These are phyloP conservation scores for Yarrowia yakushimensis DNA, from an alignment of 805 yeast species.

Conservation along the genomic window DNA sequence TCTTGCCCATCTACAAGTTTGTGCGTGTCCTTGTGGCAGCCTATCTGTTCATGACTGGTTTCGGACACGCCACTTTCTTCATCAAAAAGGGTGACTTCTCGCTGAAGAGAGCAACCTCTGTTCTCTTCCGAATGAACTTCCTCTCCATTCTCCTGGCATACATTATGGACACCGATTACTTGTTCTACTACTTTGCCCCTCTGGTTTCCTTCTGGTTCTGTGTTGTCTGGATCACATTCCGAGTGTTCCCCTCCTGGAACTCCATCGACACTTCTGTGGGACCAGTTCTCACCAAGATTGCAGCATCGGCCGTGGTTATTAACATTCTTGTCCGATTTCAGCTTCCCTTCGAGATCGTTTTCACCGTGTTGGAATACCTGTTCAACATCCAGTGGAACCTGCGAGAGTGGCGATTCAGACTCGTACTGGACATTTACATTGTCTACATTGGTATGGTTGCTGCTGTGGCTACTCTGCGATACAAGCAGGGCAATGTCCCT, in stretches of 20 bases:
- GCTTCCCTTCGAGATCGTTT: conserved; percentile 29
- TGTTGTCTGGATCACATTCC: conserved; percentile 31
- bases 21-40: conserved; percentile 33
- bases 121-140: conserved; percentile 30
- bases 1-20: conserved; percentile 31
- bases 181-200: conserved; percentile 33
- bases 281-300: conserved; percentile 27
- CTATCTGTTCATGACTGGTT: conserved; percentile 33
- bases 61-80: conserved; percentile 32
- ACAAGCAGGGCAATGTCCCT: conserved; percentile 8
- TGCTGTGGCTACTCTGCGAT: conserved; percentile 25
- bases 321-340: conserved; percentile 27
- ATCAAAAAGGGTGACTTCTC: conserved; percentile 31
- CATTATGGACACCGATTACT: conserved; percentile 32
- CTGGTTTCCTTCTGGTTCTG: conserved; percentile 33
- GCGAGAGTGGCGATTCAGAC: conserved; percentile 33
- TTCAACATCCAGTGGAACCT: conserved; percentile 32
- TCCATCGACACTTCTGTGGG: conserved; percentile 28
- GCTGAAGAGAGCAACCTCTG: conserved; percentile 31
- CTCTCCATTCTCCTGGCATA: conserved; percentile 31
- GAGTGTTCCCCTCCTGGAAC: conserved; percentile 27
- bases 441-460: conserved; percentile 33
- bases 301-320: conserved; percentile 24
- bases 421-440: conserved; percentile 30
- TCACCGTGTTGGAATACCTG: conserved; percentile 28